Evolutionary conservation across 73 alveolate species (phyloP), one percentile per base, ranked within the genome.

Genomic region (Uronychia setigera): DNA sequence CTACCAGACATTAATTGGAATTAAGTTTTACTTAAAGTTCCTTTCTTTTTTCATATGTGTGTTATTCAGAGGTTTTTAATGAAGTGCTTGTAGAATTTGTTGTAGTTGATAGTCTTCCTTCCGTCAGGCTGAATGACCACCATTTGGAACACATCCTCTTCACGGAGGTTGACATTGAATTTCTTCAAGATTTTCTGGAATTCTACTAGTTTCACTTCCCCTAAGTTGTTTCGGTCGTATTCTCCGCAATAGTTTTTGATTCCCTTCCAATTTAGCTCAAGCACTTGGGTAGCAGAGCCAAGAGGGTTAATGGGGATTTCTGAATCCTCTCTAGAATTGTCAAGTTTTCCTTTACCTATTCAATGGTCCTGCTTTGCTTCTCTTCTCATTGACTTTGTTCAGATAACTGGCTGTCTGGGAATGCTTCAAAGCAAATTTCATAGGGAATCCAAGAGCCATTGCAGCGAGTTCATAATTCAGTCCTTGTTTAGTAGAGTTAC

Each of bases 301-400:
- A 46, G 67, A 19, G 67, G 67, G 67, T 46, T 46, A 46, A 46
- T 19, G 5, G 67, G 67, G 67, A 46, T 46, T 19, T 46, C 67
- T 46, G n/a, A n/a, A n/a, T 46, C 67, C 67, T 46, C 67, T 46
- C 67, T 46, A 46, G n/a, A 46, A 46, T n/a, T n/a, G 67, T 46
- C 67, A 46, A 46, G 67, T 11, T 19, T 5, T 46, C n/a, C 5
- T 11, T 5, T 46, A 46, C 67, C 19, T 46, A 19, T 11, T 46
- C 67, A 46, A 19, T 5, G 67, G 67, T 46, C n/a, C 67, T 19
- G 19, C n/a, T 19, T 46, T 46, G 67, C 19, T 46, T 19, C 67
- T 5, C 67, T 46, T 46, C 67, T 46, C 67, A 11, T 46, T 5
- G 67, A 46, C 67, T 19, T 46, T 46, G 67, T 19, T 46, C n/a